Conservation (phyloP, 2,329 filamentous ascomycete genomes). For the Fusarium pseudoanthophilum region DNA sequence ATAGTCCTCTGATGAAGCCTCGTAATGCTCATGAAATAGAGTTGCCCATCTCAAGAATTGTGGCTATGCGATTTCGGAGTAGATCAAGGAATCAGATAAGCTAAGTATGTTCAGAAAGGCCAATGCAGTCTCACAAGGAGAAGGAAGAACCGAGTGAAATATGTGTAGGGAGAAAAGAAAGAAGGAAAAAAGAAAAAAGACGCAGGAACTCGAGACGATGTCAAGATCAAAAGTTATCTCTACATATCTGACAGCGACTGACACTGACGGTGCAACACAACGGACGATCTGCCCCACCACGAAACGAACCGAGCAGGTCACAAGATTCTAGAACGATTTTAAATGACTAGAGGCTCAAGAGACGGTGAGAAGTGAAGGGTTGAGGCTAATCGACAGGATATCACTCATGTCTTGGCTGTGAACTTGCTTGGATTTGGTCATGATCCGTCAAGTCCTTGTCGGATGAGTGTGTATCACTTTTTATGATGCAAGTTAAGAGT, state of each 20-base stretch:
- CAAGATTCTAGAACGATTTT: slow-evolving; percentile 28
- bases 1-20: slow-evolving; percentile 2
- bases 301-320: slow-evolving; percentile 38
- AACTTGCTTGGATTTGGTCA: neutral
- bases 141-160: neutral
- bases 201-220: neutral
- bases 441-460: no score
- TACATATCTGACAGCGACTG: slow-evolving; percentile 19
- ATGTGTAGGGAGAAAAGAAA: neutral
- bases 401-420: neutral
- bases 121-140: neutral
- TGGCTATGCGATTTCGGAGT: slow-evolving; percentile 28
- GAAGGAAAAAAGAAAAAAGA: neutral
- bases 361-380: slow-evolving; percentile 23
- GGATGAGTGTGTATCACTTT: neutral
- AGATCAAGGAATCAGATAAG: slow-evolving; percentile 20
- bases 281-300: slow-evolving; percentile 35
- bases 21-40: slow-evolving; percentile 26
- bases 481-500: neutral
- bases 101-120: neutral
- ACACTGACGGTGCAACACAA: slow-evolving; percentile 32
- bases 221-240: slow-evolving; percentile 16
- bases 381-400: neutral
- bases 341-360: slow-evolving; percentile 4
- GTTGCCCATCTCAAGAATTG: slow-evolving; percentile 28